phyloP scores from a whole-genome alignment of 148 eudicot species.

The Heliosperma pusillum region DNA sequence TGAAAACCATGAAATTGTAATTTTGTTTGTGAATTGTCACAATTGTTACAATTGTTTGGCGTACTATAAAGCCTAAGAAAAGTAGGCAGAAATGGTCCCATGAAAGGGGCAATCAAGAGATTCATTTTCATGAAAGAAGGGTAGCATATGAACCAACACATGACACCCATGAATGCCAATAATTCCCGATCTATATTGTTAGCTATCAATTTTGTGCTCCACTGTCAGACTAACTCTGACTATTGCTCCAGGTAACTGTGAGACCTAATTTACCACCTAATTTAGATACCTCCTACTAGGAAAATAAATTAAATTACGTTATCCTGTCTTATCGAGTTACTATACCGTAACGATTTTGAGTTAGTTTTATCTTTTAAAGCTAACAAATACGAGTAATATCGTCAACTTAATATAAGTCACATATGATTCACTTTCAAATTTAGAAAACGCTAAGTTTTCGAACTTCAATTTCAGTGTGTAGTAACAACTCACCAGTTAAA shows the following conservation, averaged over 20 bases:
- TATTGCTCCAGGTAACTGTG: constrained; percentile 18
- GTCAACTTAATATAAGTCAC: no score
- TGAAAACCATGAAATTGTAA: no score
- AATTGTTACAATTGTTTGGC: not conserved
- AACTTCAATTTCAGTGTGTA: no score
- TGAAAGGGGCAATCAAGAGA: not conserved
- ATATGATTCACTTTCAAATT: no score
- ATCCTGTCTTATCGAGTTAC: no score
- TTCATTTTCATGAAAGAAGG: constrained; percentile 19
- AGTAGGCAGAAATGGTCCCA: constrained; percentile 24
- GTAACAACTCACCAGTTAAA: no score
- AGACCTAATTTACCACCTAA: constrained; percentile 8
- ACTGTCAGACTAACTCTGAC: constrained; percentile 15
- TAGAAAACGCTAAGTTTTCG: no score
- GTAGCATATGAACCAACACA: constrained; percentile 23
- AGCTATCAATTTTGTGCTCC: constrained; percentile 21
- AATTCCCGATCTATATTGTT: constrained; percentile 23
- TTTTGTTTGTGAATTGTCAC: not conserved
- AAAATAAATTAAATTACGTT: no score
- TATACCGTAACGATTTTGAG: no score
- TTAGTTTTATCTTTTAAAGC: no score
- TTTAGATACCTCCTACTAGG: no score
- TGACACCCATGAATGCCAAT: constrained; percentile 33
- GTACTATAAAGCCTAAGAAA: not conserved
- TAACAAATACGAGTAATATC: no score